Evolutionary conservation across 495 filamentous ascomycete species (phyloP).

Genomic region (Hypoxylon cercidicola): DNA sequence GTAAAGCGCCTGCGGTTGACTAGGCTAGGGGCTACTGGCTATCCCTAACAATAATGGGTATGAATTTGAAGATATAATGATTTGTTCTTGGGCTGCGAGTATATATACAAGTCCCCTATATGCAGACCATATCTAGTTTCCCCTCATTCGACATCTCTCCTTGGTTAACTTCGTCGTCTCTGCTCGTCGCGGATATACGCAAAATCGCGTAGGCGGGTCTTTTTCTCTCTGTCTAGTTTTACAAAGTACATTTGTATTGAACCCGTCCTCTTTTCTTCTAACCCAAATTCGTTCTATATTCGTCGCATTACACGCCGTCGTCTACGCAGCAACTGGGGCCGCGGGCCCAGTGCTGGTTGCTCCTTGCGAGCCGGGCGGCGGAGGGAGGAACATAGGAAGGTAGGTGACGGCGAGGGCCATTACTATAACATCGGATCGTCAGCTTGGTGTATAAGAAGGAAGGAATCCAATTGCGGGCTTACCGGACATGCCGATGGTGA

Average conservation of each 20-base stretch:
- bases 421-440: constrained; percentile 56
- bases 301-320: background rate
- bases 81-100: no score
- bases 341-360: constrained; percentile 54
- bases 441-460: constrained; percentile 3
- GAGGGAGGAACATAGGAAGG: constrained; percentile 84
- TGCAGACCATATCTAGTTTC: no score
- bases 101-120: no score
- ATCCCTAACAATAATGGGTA: no score
- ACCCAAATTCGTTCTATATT: background rate
- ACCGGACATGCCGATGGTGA: constrained; percentile 88
- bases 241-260: background rate
- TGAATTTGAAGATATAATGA: no score
- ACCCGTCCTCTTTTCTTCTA: background rate
- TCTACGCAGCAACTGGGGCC: constrained; percentile 46
- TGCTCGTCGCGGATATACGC: no score
- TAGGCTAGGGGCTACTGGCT: background rate
- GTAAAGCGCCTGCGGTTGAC: background rate
- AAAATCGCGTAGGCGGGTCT: no score
- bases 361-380: constrained; percentile 47
- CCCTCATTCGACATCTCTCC: no score
- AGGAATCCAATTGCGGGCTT: constrained; percentile 46
- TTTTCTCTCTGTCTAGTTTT: no score
- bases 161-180: no score
- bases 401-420: constrained; percentile 85